A percentile compares a stretch with the other conserved stretches of the same genome.
These are phyloP conservation scores for Pestalotiopsis sp. DNA, from an alignment of 2,329 filamentous ascomycete genomes.

Conservation along the genomic window DNA sequence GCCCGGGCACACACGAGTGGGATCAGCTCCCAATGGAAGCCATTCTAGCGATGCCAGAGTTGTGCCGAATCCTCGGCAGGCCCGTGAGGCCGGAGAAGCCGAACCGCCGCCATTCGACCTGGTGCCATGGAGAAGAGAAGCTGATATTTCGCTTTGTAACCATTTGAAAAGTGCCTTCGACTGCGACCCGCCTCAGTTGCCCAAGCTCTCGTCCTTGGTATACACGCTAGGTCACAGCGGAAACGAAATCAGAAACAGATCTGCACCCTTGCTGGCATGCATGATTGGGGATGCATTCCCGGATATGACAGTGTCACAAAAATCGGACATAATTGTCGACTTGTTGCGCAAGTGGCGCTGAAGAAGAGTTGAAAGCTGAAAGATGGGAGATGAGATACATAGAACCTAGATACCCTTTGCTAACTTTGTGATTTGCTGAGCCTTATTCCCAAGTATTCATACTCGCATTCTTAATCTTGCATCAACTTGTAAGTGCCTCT, in stretches of 20 bases:
- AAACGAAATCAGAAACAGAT: conserved; percentile 26
- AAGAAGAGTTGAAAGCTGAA: not conserved
- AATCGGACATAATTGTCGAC: conserved; percentile 16
- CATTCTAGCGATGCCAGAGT: not conserved
- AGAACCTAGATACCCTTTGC: not conserved
- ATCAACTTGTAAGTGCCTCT: too few relatives aligned
- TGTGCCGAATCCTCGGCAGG: not conserved
- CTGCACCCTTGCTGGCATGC: conserved; percentile 24
- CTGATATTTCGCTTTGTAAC: conserved; percentile 26
- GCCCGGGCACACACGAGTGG: not conserved
- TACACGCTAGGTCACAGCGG: conserved; percentile 23
- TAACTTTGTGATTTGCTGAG: not conserved
- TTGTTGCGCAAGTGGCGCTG: conserved; percentile 17
- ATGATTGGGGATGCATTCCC: conserved; percentile 26
- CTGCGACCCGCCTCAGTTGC: conserved; percentile 19
- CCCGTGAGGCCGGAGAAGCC: not conserved
- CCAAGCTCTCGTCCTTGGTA: conserved; percentile 24
- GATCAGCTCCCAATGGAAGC: not conserved
- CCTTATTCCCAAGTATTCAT: not conserved
- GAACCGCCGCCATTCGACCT: not conserved
- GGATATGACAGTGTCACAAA: conserved; percentile 15
- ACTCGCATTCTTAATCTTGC: not conserved
- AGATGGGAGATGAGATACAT: not conserved
- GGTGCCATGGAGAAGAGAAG: conserved; percentile 27
- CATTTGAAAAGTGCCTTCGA: conserved; percentile 27